A percentile compares a stretch with the other conserved stretches of the same genome.
These are phyloP conservation scores for Aspergillus sp. DNA, from an alignment of 2,329 filamentous ascomycete species.

Conservation along the genomic window DNA sequence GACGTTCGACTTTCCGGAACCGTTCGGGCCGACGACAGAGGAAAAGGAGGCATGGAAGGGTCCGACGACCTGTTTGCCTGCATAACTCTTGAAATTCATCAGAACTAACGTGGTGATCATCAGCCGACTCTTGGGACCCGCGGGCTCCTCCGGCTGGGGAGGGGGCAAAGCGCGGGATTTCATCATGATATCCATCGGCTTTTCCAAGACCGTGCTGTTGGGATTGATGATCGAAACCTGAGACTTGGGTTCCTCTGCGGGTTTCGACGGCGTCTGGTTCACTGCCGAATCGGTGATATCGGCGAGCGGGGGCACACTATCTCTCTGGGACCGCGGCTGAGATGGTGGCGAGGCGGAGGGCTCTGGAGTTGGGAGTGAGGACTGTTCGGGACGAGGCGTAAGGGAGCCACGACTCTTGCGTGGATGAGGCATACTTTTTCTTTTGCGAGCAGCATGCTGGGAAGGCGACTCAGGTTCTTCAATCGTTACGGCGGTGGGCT, in stretches of 20 bases:
- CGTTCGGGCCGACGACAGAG: constrained; percentile 95
- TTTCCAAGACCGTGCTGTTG: constrained; percentile 76
- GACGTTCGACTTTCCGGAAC: constrained; percentile 97
- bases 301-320: constrained; percentile 60
- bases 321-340: constrained; percentile 34
- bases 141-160: constrained; percentile 67
- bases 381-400: constrained; percentile 37
- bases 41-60: constrained; percentile 97
- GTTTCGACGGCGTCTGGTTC: constrained; percentile 58
- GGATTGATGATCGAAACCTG: constrained; percentile 65
- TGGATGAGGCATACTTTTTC: constrained; percentile 57
- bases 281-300: constrained; percentile 70
- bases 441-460: constrained; percentile 61
- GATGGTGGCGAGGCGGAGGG: constrained; percentile 56
- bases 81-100: constrained; percentile 99
- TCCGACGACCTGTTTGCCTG: constrained; percentile 89
- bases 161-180: constrained; percentile 74
- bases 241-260: constrained; percentile 44
- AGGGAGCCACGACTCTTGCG: constrained; percentile 44
- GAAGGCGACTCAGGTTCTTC: constrained; percentile 54
- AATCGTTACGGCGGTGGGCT: constrained; percentile 31
- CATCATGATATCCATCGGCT: constrained; percentile 89
- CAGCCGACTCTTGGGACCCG: constrained; percentile 76
- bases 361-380: constrained; percentile 48
- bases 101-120: constrained; percentile 91